A percentile compares a stretch with the other conserved stretches of the same genome.
Evolutionary conservation across 352 stramenopile species (phyloP).

Genomic region (Globisporangium irregulare): DNA sequence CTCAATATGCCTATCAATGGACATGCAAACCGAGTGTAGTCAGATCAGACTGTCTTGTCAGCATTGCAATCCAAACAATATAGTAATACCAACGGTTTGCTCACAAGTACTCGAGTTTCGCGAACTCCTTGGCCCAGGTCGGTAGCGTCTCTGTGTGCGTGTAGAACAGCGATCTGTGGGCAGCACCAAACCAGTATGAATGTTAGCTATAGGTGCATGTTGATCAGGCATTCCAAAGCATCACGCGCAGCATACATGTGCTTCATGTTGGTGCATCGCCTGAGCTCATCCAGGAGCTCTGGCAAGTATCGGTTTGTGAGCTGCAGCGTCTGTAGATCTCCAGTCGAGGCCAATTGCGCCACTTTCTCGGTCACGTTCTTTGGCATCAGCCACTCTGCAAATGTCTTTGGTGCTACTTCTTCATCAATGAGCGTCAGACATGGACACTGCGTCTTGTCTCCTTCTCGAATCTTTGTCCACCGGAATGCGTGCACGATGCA

Average conservation of each 20-base stretch:
- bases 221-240: too few relatives aligned
- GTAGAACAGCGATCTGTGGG: neutral
- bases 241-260: constrained; percentile 27
- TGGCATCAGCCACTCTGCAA: constrained; percentile 23
- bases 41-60: too few relatives aligned
- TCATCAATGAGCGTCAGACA: constrained; percentile 30
- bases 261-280: constrained; percentile 25
- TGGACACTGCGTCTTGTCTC: constrained; percentile 24
- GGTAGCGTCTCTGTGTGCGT: neutral
- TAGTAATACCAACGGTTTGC: too few relatives aligned
- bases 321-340: constrained; percentile 30
- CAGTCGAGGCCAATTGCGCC: constrained; percentile 24
- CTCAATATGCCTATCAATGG: neutral
- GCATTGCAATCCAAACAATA: too few relatives aligned
- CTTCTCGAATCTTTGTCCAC: neutral
- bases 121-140: neutral
- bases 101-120: neutral
- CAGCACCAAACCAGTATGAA: too few relatives aligned
- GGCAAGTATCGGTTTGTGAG: constrained; percentile 31
- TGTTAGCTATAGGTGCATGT: too few relatives aligned
- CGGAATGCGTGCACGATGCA: constrained; percentile 13
- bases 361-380: constrained; percentile 20
- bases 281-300: constrained; percentile 21
- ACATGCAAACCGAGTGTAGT: too few relatives aligned
- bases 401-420: constrained; percentile 16